phyloP scores from a whole-genome alignment of 2,329 filamentous ascomycete species.

The Botrytis fabae region DNA sequence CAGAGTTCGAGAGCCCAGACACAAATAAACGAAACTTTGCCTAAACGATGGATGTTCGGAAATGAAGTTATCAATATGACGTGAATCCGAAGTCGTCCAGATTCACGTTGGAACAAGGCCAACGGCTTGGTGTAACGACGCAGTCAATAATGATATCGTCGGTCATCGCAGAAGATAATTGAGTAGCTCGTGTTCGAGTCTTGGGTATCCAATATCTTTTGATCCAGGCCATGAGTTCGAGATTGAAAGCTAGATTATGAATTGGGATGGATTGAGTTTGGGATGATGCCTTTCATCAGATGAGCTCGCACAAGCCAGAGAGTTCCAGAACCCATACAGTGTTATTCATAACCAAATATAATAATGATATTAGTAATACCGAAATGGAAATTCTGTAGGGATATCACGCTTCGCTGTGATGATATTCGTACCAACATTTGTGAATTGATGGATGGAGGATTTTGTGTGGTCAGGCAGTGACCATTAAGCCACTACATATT shows the following conservation, averaged over 20 bases:
- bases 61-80: no score
- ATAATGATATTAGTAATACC: background rate
- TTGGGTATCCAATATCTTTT: background rate
- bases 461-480: background rate
- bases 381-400: background rate
- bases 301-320: background rate
- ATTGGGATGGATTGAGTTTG: background rate
- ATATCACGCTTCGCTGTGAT: background rate
- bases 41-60: background rate
- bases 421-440: background rate
- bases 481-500: background rate
- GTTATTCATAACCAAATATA: background rate
- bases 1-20: background rate
- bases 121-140: background rate
- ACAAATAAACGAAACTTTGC: background rate
- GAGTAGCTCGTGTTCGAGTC: background rate
- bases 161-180: background rate
- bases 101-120: background rate
- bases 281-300: background rate
- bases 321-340: background rate
- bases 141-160: background rate
- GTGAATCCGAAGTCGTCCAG: background rate
- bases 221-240: background rate
- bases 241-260: background rate
- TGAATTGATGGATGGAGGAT: background rate